Conservation (phyloP, 768 basidiomycete species). For the Austroboletus eburneus region DNA sequence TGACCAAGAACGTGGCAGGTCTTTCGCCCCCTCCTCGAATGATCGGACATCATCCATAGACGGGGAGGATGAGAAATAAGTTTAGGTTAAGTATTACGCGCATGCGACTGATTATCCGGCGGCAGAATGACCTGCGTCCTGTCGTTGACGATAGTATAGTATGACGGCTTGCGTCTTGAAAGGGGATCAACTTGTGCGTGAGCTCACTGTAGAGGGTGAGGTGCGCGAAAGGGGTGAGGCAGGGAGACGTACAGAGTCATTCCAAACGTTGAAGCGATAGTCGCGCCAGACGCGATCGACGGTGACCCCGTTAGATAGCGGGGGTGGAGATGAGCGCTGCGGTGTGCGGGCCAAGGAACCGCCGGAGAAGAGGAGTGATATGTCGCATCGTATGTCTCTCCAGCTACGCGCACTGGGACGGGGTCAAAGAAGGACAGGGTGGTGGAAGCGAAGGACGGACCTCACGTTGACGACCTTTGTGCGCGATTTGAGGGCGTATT, state of each 20-base stretch:
- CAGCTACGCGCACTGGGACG: constrained; percentile 56
- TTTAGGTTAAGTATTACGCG: constrained; percentile 32
- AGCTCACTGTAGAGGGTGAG: constrained; percentile 21
- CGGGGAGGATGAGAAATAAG: constrained; percentile 17
- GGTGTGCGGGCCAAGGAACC: constrained; percentile 29
- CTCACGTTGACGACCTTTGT: constrained; percentile 67
- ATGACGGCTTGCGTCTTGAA: constrained; percentile 19
- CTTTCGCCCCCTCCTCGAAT: constrained; percentile 12
- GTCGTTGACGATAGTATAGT: constrained; percentile 26
- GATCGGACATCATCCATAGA: constrained; percentile 7
- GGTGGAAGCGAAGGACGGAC: constrained; percentile 35
- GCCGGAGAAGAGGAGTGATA: constrained; percentile 57
- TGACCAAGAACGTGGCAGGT: constrained; percentile 23
- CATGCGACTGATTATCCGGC: constrained; percentile 23
- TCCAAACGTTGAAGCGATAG: constrained; percentile 61
- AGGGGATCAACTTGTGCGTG: constrained; percentile 21
- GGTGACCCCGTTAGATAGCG: constrained; percentile 48
- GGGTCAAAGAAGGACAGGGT: constrained; percentile 2
- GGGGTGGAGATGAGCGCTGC: constrained; percentile 32
- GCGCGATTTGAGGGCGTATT: constrained; percentile 62
- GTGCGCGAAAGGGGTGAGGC: background rate
- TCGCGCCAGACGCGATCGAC: constrained; percentile 69
- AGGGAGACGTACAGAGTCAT: constrained; percentile 37
- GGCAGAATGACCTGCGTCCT: constrained; percentile 29
- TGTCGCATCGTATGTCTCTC: constrained; percentile 57